These are phyloP conservation scores for Carpinus viminea DNA, from an alignment of 306 rosid genomes.

Conservation along the genomic window DNA sequence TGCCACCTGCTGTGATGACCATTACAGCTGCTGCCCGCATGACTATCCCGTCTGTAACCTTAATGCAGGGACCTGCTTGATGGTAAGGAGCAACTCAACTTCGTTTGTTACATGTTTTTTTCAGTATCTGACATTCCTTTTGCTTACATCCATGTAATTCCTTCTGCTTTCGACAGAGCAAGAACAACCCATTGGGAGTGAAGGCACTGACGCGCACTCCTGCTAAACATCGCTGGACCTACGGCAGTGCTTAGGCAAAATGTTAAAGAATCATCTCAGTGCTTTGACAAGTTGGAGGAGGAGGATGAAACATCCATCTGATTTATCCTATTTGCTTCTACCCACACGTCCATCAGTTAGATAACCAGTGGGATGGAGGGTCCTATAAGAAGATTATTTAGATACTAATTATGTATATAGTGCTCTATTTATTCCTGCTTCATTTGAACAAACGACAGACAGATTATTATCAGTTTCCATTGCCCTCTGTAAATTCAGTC, in stretches of 20 bases:
- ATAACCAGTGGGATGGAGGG: constrained; percentile 31
- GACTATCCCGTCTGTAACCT: constrained; percentile 74
- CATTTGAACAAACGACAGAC: constrained; percentile 23
- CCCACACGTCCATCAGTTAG: constrained; percentile 25
- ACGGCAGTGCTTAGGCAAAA: constrained; percentile 46
- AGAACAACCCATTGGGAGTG: constrained; percentile 71
- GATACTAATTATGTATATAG: constrained; percentile 53
- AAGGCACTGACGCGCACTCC: constrained; percentile 77
- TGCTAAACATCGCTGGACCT: constrained; percentile 55
- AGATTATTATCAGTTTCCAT: constrained; percentile 27
- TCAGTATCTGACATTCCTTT: neutral
- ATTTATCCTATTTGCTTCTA: constrained; percentile 8
- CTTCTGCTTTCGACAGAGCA: constrained; percentile 51
- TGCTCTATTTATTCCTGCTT: constrained; percentile 34
- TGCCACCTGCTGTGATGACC: constrained; percentile 95
- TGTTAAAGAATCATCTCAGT: constrained; percentile 13
- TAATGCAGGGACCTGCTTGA: constrained; percentile 54
- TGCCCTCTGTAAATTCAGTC: constrained; percentile 28
- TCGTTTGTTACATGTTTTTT: neutral
- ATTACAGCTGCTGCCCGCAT: constrained; percentile 85
- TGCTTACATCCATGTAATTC: constrained; percentile 16
- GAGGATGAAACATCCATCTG: too few relatives aligned
- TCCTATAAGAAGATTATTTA: constrained; percentile 27
- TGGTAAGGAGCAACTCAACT: constrained; percentile 37
- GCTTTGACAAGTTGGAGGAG: neutral